These are phyloP conservation scores for Pulveroboletus sp. DNA, from an alignment of 768 basidiomycete species.

Conservation along the genomic window DNA sequence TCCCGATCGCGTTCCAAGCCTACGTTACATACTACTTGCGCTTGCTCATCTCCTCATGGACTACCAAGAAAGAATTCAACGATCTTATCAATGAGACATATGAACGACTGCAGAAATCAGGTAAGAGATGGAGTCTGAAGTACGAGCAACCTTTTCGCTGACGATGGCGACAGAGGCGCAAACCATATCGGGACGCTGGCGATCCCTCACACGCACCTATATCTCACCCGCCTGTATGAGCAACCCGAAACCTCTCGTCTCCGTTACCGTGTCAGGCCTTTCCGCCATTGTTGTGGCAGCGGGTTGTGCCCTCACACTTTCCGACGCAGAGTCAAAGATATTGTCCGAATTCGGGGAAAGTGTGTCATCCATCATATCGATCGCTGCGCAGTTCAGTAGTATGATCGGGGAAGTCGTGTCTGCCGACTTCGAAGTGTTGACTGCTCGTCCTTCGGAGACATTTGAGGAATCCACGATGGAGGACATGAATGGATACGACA, in stretches of 20 bases:
- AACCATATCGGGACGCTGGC: slow-evolving; percentile 9
- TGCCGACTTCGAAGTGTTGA: slow-evolving; percentile 8
- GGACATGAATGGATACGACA: neutral
- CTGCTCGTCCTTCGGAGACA: neutral
- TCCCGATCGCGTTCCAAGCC: slow-evolving; percentile 10
- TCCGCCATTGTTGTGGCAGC: slow-evolving; percentile 7
- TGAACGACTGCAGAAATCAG: slow-evolving; percentile 3
- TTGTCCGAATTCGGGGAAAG: slow-evolving; percentile 1
- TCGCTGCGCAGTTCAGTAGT: slow-evolving; percentile 1
- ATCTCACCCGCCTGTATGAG: neutral
- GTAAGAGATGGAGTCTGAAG: neutral
- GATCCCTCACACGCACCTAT: slow-evolving; percentile 10
- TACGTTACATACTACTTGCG: neutral
- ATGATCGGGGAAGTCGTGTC: slow-evolving; percentile 6
- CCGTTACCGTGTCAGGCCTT: neutral
- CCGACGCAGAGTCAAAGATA: neutral
- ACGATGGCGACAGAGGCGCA: slow-evolving; percentile 3
- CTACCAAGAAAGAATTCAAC: neutral
- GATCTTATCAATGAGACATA: slow-evolving; percentile 6
- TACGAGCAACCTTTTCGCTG: neutral
- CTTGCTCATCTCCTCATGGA: slow-evolving; percentile 12
- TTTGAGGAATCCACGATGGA: slow-evolving; percentile 11
- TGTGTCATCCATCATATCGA: neutral
- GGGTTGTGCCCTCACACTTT: neutral
- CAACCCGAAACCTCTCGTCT: neutral